Evolutionary conservation across 202 grass and related monocot genomes (phyloP).

Genomic region (Sporobolus alterniflorus): DNA sequence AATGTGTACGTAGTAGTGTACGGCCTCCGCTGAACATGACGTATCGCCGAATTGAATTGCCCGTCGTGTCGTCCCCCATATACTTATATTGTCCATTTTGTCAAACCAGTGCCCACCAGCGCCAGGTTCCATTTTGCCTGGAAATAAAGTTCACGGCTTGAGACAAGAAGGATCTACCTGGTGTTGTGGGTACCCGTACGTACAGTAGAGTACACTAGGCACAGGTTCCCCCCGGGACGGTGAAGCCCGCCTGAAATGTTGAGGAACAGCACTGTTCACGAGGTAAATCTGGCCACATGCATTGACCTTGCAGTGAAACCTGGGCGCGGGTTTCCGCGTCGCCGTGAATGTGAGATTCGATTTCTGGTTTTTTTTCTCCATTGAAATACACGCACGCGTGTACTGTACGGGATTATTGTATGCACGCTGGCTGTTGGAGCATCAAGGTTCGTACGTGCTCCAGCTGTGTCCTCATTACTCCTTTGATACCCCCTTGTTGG

Average conservation of each 20-base stretch:
- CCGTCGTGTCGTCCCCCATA: too few relatives aligned
- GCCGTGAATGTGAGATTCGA: neutral
- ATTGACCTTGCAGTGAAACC: slow-evolving; percentile 34
- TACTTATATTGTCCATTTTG: too few relatives aligned
- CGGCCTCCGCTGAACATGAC: too few relatives aligned
- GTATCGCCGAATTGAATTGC: too few relatives aligned
- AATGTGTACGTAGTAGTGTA: too few relatives aligned
- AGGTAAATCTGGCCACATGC: neutral
- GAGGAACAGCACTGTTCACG: neutral
- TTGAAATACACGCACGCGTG: slow-evolving; percentile 7
- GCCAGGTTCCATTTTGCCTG: too few relatives aligned
- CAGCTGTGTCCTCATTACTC: slow-evolving; percentile 42
- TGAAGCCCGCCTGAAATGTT: neutral
- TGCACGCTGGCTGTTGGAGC: neutral
- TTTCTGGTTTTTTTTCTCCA: neutral
- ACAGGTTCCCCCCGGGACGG: too few relatives aligned
- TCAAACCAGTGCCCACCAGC: too few relatives aligned
- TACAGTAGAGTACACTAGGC: too few relatives aligned
- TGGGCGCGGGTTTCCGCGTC: slow-evolving; percentile 13
- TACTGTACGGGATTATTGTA: neutral
- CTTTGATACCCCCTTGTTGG: neutral
- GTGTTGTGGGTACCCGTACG: too few relatives aligned
- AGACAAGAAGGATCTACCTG: too few relatives aligned
- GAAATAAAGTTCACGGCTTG: too few relatives aligned
- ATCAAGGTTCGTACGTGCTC: neutral